A percentile compares a stretch with the other conserved stretches of the same genome.
Evolutionary conservation across 2,329 filamentous ascomycete species (phyloP).

Genomic region (Xylaria arbuscula): DNA sequence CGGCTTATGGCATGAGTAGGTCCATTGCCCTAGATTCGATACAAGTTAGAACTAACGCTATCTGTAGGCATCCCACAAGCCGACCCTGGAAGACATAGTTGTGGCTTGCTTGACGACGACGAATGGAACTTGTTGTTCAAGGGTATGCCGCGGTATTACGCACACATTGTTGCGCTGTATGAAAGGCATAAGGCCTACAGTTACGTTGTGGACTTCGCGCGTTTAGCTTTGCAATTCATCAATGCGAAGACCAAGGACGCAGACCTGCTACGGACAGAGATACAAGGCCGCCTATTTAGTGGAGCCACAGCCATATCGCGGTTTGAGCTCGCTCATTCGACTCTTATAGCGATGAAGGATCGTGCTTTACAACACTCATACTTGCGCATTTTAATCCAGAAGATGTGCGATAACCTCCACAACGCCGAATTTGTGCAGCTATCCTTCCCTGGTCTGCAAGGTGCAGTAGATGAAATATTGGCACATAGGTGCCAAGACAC

Average conservation of each 20-base stretch:
- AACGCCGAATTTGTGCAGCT: conserved; percentile 76
- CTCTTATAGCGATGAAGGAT: conserved; percentile 78
- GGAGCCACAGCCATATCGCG: conserved; percentile 81
- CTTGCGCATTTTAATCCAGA: conserved; percentile 75
- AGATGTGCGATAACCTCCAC: conserved; percentile 75
- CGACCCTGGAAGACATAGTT: conserved; percentile 65
- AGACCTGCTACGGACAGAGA: conserved; percentile 68
- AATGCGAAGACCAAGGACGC: conserved; percentile 50
- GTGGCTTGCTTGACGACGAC: conserved; percentile 77
- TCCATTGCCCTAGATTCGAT: conserved; percentile 38
- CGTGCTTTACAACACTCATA: conserved; percentile 76
- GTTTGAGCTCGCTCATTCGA: conserved; percentile 85
- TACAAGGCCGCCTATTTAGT: conserved; percentile 86
- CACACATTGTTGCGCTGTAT: conserved; percentile 84
- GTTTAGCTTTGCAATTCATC: conserved; percentile 76
- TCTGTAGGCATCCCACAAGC: conserved; percentile 58
- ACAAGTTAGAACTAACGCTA: background rate
- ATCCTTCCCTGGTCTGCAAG: conserved; percentile 81
- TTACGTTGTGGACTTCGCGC: conserved; percentile 85
- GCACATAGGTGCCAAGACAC: conserved; percentile 76
- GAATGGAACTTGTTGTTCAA: conserved; percentile 77
- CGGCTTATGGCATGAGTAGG: conserved; percentile 84
- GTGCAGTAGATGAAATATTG: conserved; percentile 83
- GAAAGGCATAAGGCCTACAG: conserved; percentile 81
- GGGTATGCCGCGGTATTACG: conserved; percentile 85